A percentile compares a stretch with the other conserved stretches of the same genome.
Evolutionary conservation across 2,329 filamentous ascomycete species (phyloP).

Genomic region (Colletotrichum sublineola): DNA sequence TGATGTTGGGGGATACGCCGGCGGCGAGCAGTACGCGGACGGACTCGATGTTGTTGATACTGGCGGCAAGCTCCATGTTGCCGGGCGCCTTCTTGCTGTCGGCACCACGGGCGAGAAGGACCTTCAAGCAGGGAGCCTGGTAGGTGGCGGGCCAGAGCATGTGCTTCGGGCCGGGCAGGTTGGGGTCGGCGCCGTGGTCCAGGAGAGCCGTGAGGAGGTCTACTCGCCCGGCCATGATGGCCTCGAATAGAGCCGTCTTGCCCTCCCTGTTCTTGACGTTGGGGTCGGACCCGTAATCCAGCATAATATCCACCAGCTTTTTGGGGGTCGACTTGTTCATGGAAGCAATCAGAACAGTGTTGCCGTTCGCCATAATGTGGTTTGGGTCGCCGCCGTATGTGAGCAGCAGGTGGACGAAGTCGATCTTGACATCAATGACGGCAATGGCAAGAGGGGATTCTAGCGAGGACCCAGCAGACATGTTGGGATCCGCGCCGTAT

Average conservation of each 20-base stretch:
- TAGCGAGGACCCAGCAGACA: conserved; percentile 61
- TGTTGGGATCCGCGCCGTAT: conserved; percentile 72
- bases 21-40: conserved; percentile 69
- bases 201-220: conserved; percentile 66
- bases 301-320: conserved; percentile 69
- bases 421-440: conserved; percentile 64
- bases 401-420: conserved; percentile 70
- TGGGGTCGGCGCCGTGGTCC: conserved; percentile 73
- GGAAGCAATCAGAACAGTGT: conserved; percentile 70
- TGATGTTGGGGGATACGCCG: conserved; percentile 71
- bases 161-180: conserved; percentile 77
- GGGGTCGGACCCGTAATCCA: conserved; percentile 70
- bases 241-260: conserved; percentile 73
- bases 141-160: conserved; percentile 76
- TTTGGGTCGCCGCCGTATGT: conserved; percentile 72
- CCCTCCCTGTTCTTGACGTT: conserved; percentile 72
- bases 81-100: conserved; percentile 72
- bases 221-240: conserved; percentile 67
- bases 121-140: conserved; percentile 68
- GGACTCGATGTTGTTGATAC: conserved; percentile 73
- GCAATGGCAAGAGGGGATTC: conserved; percentile 69
- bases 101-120: conserved; percentile 71
- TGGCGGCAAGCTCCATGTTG: conserved; percentile 73
- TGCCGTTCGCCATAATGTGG: conserved; percentile 66
- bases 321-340: conserved; percentile 71